These are phyloP conservation scores for Tephrocybe sp. DNA, from an alignment of 768 basidiomycete genomes.

Conservation along the genomic window DNA sequence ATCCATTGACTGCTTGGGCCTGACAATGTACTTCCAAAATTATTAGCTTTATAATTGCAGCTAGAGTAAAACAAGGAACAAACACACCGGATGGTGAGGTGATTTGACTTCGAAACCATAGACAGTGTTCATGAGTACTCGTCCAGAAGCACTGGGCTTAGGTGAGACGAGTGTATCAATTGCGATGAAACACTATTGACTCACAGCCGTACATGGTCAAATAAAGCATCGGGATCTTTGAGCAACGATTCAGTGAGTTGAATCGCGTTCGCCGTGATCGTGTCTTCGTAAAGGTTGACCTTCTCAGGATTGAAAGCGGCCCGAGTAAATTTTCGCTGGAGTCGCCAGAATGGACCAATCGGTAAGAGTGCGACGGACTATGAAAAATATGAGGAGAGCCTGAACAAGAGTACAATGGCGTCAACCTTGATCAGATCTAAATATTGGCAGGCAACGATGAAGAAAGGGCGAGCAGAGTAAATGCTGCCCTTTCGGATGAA, in stretches of 20 bases:
- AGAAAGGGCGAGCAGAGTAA: background rate
- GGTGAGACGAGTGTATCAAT: background rate
- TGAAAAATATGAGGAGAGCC: background rate
- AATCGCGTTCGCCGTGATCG: background rate
- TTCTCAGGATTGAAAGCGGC: background rate
- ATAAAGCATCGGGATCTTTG: background rate
- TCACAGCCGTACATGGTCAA: background rate
- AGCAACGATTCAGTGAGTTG: background rate
- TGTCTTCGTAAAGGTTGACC: background rate
- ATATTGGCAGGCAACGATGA: background rate
- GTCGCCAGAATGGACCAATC: background rate
- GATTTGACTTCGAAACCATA: constrained; percentile 1
- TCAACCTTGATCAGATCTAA: background rate
- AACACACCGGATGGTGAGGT: background rate
- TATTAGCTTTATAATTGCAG: background rate
- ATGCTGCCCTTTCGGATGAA: background rate
- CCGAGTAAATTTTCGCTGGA: background rate
- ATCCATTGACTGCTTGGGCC: background rate
- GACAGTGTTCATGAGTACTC: background rate
- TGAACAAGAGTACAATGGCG: background rate
- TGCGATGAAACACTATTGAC: background rate
- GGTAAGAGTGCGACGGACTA: background rate
- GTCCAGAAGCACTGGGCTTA: constrained; percentile 2
- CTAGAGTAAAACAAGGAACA: background rate
- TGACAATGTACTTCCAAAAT: background rate